Conservation (phyloP, 1,284 basidiomycete genomes). For the Fomitiporia mediterranea region DNA sequence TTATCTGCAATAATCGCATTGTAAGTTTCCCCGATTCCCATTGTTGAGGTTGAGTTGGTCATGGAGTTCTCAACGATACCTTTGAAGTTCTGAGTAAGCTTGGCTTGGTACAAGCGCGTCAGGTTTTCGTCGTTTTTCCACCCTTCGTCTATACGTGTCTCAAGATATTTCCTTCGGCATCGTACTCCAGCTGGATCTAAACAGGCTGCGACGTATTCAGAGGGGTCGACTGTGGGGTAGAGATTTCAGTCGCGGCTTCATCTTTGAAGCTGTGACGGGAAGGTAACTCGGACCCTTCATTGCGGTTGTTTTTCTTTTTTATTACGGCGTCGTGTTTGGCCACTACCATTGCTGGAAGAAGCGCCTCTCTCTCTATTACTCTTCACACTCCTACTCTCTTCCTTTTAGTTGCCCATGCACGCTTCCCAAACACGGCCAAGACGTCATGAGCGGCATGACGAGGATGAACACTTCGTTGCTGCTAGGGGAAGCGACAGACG, state of each 20-base stretch:
- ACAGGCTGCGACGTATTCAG: background rate
- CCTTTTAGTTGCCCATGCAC: slow-evolving; percentile 41
- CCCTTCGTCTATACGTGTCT: background rate
- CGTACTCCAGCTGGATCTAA: background rate
- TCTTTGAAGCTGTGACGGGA: slow-evolving; percentile 1
- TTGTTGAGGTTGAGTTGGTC: too few relatives aligned
- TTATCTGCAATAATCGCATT: too few relatives aligned
- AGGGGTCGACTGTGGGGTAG: background rate
- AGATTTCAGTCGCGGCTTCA: background rate
- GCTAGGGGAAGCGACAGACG: slow-evolving; percentile 45
- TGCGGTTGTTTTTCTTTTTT: background rate
- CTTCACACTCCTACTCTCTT: background rate
- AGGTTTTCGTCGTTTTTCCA: background rate
- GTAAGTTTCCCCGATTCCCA: too few relatives aligned
- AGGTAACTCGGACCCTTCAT: background rate
- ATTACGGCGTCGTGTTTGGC: background rate
- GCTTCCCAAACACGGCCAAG: slow-evolving; percentile 44
- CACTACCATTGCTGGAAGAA: slow-evolving; percentile 23
- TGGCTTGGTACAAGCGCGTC: background rate
- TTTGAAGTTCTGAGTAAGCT: too few relatives aligned
- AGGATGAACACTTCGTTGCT: slow-evolving; percentile 44
- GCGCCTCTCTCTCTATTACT: slow-evolving; percentile 19
- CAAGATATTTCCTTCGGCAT: background rate
- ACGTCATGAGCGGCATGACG: slow-evolving; percentile 39
- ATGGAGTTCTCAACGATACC: too few relatives aligned